phyloP scores from a whole-genome alignment of 306 rosid species.

The Quercus agrifolia region DNA sequence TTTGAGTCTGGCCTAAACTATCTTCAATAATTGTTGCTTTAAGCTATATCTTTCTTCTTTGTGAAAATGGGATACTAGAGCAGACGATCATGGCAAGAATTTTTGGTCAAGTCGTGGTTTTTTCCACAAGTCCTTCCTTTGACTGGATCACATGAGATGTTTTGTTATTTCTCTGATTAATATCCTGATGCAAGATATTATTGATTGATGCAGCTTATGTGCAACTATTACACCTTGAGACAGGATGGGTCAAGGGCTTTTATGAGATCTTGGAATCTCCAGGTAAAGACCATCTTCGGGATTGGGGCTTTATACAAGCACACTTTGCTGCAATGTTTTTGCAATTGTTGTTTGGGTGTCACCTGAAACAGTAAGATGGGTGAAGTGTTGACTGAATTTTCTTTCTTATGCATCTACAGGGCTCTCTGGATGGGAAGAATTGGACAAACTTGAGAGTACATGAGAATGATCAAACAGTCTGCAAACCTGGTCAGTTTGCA shows the following conservation, averaged over 20 bases:
- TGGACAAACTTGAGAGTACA: constrained; percentile 76
- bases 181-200: constrained; percentile 17
- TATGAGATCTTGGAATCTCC: constrained; percentile 78
- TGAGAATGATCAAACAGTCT: constrained; percentile 69
- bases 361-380: neutral
- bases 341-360: neutral
- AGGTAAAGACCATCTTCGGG: constrained; percentile 44
- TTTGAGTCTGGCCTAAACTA: neutral
- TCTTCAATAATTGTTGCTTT: neutral
- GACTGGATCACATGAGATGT: neutral
- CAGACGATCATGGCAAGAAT: too few species aligned
- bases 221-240: constrained; percentile 83
- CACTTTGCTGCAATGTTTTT: neutral
- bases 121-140: neutral
- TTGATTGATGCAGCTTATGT: constrained; percentile 67
- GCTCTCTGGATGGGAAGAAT: constrained; percentile 78
- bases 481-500: constrained; percentile 91
- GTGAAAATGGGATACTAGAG: too few species aligned
- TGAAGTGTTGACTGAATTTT: neutral
- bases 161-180: neutral
- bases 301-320: too few species aligned
- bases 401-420: constrained; percentile 36
- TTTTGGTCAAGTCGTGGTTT: neutral
- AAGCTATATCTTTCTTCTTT: neutral
- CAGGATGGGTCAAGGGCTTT: constrained; percentile 90